Evolutionary conservation across 805 yeast species (phyloP).

Genomic region (Zygosaccharomyces bisporus): DNA sequence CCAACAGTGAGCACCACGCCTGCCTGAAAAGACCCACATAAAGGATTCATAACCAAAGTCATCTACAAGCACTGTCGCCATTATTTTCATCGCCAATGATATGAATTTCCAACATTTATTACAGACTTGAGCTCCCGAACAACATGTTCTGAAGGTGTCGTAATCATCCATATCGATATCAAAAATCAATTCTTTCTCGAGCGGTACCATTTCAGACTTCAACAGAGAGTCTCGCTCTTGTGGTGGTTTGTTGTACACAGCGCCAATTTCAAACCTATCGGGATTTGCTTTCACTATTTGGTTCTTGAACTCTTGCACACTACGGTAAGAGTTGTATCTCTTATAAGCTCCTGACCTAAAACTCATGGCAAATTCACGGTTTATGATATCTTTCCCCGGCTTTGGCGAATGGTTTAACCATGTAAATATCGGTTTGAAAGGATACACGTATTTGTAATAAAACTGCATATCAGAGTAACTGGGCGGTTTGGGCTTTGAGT

Average conservation of each 20-base stretch:
- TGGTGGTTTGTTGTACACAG: slow-evolving; percentile 86
- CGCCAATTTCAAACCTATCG: slow-evolving; percentile 91
- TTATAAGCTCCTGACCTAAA: slow-evolving; percentile 83
- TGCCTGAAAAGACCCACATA: slow-evolving; percentile 95
- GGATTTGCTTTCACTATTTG: slow-evolving; percentile 74
- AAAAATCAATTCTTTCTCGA: slow-evolving; percentile 82
- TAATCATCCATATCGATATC: slow-evolving; percentile 98
- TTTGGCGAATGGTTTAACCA: slow-evolving; percentile 88
- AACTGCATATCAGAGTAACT: slow-evolving; percentile 60
- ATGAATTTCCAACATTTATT: slow-evolving; percentile 91
- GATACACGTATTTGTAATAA: slow-evolving; percentile 67
- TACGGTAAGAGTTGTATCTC: slow-evolving; percentile 74
- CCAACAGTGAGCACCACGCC: slow-evolving; percentile 99
- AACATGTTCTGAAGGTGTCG: slow-evolving; percentile 90
- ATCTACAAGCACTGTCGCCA: slow-evolving; percentile 67
- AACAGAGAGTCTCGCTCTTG: slow-evolving; percentile 73
- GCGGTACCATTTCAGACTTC: slow-evolving; percentile 72
- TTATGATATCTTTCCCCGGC: slow-evolving; percentile 70
- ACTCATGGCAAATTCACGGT: slow-evolving; percentile 93
- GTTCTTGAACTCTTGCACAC: slow-evolving; percentile 69
- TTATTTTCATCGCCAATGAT: slow-evolving; percentile 71
- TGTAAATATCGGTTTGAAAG: slow-evolving; percentile 72
- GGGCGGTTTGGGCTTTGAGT: slow-evolving; percentile 19
- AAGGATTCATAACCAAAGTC: slow-evolving; percentile 87
- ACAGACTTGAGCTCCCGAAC: slow-evolving; percentile 81